Conservation (phyloP, 139 green algal genomes). For the Haematococcus sp. region DNA sequence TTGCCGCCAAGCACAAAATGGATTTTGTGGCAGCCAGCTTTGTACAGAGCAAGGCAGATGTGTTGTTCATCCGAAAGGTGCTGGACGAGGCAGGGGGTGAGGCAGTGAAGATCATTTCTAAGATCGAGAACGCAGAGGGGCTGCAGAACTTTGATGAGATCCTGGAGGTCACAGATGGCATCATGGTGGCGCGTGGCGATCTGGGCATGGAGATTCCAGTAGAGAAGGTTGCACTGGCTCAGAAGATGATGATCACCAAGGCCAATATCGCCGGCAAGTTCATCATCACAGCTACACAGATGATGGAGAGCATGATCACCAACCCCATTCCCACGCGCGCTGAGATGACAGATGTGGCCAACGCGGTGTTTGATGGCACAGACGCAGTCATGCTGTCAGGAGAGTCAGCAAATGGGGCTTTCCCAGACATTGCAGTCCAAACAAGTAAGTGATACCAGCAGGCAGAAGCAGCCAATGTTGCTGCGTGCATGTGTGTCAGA, state of each 20-base stretch:
- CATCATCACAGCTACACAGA: slow-evolving; percentile 54
- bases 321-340: slow-evolving; percentile 71
- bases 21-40: slow-evolving; percentile 64
- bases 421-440: slow-evolving; percentile 37
- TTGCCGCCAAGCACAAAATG: slow-evolving; percentile 58
- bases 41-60: slow-evolving; percentile 53
- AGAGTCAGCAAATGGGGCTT: slow-evolving; percentile 55
- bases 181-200: slow-evolving; percentile 66
- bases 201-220: slow-evolving; percentile 65
- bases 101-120: slow-evolving; percentile 62
- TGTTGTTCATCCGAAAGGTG: slow-evolving; percentile 55
- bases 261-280: slow-evolving; percentile 68
- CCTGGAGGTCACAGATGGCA: slow-evolving; percentile 62
- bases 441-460: slow-evolving; percentile 23
- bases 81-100: slow-evolving; percentile 53
- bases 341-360: slow-evolving; percentile 89
- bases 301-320: slow-evolving; percentile 66
- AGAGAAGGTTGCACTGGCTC: slow-evolving; percentile 56
- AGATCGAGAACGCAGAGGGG: slow-evolving; percentile 69
- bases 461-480: too few species aligned
- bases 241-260: slow-evolving; percentile 70
- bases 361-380: slow-evolving; percentile 82
- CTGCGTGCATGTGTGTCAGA: too few species aligned
- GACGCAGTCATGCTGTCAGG: slow-evolving; percentile 67
- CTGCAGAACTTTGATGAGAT: slow-evolving; percentile 68